These are phyloP conservation scores for Taphrina confusa DNA, from an alignment of 1,139 yeast genomes.

Conservation along the genomic window DNA sequence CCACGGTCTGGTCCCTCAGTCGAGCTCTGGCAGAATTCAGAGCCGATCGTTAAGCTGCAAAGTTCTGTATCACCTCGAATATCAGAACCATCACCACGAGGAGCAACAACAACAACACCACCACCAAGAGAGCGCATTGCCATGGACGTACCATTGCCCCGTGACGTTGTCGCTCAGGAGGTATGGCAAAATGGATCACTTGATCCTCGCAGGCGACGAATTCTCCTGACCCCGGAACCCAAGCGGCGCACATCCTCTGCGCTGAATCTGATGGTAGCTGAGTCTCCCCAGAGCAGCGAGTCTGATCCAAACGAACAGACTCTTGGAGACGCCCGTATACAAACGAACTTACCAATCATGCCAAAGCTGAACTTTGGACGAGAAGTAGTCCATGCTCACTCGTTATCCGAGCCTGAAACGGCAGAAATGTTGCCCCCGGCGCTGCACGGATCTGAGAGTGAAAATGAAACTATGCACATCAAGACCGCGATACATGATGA, in stretches of 20 bases:
- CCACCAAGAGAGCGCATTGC: not conserved
- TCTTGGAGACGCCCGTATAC: not conserved
- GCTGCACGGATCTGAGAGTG: not conserved
- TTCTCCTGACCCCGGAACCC: not conserved
- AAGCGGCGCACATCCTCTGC: not conserved
- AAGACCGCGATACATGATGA: not conserved
- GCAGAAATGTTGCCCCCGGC: not conserved
- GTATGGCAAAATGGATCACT: not conserved
- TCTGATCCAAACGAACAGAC: not conserved
- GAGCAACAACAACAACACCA: not conserved
- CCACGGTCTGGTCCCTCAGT: not conserved
- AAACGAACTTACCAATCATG: not conserved
- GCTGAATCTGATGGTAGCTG: conserved; percentile 6
- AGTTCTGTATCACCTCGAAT: not conserved
- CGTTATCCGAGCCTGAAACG: not conserved
- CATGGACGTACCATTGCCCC: conserved; percentile 24
- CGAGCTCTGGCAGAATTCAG: conserved; percentile 8
- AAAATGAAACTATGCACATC: not conserved
- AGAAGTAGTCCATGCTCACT: not conserved
- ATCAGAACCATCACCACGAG: too few species aligned
- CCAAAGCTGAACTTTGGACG: conserved; percentile 14
- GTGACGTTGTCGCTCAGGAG: conserved; percentile 5
- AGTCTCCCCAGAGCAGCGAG: not conserved
- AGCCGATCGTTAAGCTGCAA: not conserved
- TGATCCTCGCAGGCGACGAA: not conserved